Percentiles rank a stretch among this genome's conserved stretches.
phyloP scores from a whole-genome alignment of 2,329 filamentous ascomycete species.

The Stagonosporopsis chrysanthemi region DNA sequence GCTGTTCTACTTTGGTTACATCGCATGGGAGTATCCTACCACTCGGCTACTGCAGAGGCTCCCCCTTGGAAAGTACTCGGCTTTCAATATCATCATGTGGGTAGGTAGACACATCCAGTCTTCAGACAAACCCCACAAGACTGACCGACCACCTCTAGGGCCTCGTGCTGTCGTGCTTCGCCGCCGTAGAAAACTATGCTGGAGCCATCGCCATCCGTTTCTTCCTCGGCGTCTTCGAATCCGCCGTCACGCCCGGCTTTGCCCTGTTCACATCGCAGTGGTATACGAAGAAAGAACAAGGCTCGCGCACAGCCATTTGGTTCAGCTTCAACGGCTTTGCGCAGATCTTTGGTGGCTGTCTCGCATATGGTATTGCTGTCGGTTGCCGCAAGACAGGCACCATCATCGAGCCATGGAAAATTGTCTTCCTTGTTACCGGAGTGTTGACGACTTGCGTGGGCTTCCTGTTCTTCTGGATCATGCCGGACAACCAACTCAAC shows the following conservation, averaged over 20 bases:
- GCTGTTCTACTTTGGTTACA: slow-evolving; percentile 63
- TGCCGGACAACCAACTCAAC: slow-evolving; percentile 69
- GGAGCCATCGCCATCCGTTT: slow-evolving; percentile 71
- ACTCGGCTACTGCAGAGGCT: slow-evolving; percentile 69
- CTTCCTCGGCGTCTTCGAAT: slow-evolving; percentile 72
- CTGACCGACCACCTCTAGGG: slow-evolving; percentile 52
- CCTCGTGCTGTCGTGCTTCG: slow-evolving; percentile 66
- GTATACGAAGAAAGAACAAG: slow-evolving; percentile 76
- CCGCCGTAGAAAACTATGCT: slow-evolving; percentile 66
- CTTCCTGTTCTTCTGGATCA: slow-evolving; percentile 53
- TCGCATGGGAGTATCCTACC: slow-evolving; percentile 72
- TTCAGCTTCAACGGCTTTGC: slow-evolving; percentile 72
- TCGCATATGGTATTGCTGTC: slow-evolving; percentile 70
- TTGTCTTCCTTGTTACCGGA: slow-evolving; percentile 59
- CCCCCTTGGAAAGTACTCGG: slow-evolving; percentile 69
- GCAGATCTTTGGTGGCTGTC: slow-evolving; percentile 67
- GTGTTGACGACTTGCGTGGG: slow-evolving; percentile 53
- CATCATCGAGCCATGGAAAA: slow-evolving; percentile 70
- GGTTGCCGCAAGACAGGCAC: slow-evolving; percentile 64
- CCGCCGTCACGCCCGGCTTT: slow-evolving; percentile 73
- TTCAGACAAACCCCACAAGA: background rate
- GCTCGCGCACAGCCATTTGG: slow-evolving; percentile 69
- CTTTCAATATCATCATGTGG: slow-evolving; percentile 23
- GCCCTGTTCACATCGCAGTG: slow-evolving; percentile 73
- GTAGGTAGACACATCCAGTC: slow-evolving; percentile 14